phyloP scores from a whole-genome alignment of 257 asterid genomes.

The Cynanchum wilfordii region DNA sequence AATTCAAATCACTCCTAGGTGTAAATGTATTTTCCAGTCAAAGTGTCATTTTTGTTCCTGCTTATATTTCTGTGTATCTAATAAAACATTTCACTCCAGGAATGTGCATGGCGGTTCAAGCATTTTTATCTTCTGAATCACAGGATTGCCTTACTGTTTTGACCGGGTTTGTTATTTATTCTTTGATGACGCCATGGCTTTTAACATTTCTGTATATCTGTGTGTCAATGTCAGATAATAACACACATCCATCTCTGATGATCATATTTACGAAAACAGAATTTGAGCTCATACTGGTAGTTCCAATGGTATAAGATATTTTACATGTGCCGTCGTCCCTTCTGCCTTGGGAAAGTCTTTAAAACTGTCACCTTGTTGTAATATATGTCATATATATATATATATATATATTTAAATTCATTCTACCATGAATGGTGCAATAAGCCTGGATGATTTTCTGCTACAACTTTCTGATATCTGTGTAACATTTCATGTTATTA shows the following conservation, averaged over 20 bases:
- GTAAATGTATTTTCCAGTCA: neutral
- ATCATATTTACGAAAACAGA: neutral
- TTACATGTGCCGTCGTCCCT: neutral
- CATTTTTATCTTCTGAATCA: slow-evolving; percentile 50
- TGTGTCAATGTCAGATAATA: neutral
- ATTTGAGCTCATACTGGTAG: neutral
- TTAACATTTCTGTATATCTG: neutral
- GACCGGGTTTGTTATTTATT: slow-evolving; percentile 39
- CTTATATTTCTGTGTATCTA: neutral
- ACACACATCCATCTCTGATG: neutral
- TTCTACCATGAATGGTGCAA: neutral
- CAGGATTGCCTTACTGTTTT: slow-evolving; percentile 50
- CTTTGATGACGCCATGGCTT: neutral
- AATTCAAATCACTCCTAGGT: neutral
- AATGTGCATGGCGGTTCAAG: slow-evolving; percentile 82
- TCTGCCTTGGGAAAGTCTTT: neutral
- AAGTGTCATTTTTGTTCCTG: neutral
- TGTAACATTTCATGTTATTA: neutral
- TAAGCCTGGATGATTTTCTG: neutral
- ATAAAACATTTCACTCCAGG: slow-evolving; percentile 28
- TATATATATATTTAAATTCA: neutral
- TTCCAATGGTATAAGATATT: neutral
- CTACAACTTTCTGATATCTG: neutral
- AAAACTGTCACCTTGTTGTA: neutral
- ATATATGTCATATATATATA: too few species aligned